These are phyloP conservation scores for Arthrobotrys musiformis DNA, from an alignment of 2,329 filamentous ascomycete genomes.

Conservation along the genomic window DNA sequence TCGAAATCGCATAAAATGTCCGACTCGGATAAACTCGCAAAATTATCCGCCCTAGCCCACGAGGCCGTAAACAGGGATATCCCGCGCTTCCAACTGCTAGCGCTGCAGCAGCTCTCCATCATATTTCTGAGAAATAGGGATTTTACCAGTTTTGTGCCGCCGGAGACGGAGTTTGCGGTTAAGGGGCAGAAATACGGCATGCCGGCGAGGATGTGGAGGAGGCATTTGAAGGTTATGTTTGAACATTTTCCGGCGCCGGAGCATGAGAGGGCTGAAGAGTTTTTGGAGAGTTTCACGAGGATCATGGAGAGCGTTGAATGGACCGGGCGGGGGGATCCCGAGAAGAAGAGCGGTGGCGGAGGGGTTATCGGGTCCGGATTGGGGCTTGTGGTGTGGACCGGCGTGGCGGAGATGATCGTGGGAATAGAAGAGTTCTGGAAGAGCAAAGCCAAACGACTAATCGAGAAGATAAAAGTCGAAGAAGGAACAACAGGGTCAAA, in stretches of 20 bases:
- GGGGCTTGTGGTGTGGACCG: constrained; percentile 48
- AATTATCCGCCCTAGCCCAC: constrained; percentile 49
- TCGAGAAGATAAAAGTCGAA: constrained; percentile 44
- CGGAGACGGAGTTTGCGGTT: constrained; percentile 52
- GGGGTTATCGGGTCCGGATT: constrained; percentile 45
- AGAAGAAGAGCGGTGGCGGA: constrained; percentile 31
- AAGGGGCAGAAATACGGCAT: constrained; percentile 49
- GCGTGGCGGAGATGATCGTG: constrained; percentile 50
- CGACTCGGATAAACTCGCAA: constrained; percentile 41
- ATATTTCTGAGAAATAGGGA: constrained; percentile 41
- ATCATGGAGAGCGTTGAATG: constrained; percentile 52
- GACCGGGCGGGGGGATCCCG: constrained; percentile 24
- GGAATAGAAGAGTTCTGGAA: constrained; percentile 53
- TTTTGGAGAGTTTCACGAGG: constrained; percentile 45
- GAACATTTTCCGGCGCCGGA: constrained; percentile 52
- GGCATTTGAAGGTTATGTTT: constrained; percentile 42
- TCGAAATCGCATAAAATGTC: constrained; percentile 18
- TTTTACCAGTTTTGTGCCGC: constrained; percentile 27
- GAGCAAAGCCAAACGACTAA: constrained; percentile 42
- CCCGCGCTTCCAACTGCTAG: constrained; percentile 38
- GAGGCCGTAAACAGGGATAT: constrained; percentile 51
- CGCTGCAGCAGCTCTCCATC: constrained; percentile 34
- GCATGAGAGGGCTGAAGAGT: constrained; percentile 45
- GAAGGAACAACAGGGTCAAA: constrained; percentile 35
- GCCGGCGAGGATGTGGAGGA: constrained; percentile 40